Evolutionary conservation across 768 basidiomycete species (phyloP).

Genomic region (Lentinula guzmanii): DNA sequence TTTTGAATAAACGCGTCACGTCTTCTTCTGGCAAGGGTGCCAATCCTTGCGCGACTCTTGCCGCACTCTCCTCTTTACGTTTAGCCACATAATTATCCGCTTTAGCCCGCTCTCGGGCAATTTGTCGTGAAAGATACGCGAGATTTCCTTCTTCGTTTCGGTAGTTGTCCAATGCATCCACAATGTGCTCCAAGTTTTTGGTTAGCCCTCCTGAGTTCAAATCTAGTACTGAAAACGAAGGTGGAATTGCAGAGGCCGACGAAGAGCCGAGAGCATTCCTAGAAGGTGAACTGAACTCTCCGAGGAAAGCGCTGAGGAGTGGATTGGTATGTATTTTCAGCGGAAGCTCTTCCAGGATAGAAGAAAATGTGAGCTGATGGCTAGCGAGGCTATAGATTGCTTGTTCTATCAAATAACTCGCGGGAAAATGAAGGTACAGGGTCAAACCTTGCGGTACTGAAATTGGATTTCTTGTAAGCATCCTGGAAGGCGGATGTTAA

Average conservation of each 20-base stretch:
- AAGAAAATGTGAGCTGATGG: constrained; percentile 79
- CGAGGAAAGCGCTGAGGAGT: constrained; percentile 73
- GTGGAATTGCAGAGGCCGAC: constrained; percentile 38
- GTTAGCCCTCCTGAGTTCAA: constrained; percentile 65
- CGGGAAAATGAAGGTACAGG: background rate
- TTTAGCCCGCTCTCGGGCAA: constrained; percentile 74
- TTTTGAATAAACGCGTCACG: constrained; percentile 78
- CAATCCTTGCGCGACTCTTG: constrained; percentile 75
- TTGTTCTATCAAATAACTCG: background rate
- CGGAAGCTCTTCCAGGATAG: constrained; percentile 82
- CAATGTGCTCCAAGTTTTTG: constrained; percentile 75
- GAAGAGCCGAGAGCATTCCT: constrained; percentile 32
- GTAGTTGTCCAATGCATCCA: constrained; percentile 81
- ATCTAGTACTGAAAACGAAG: constrained; percentile 65
- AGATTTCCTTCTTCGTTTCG: constrained; percentile 90
- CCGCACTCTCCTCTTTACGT: constrained; percentile 83
- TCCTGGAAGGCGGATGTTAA: constrained; percentile 76
- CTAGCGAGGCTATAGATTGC: constrained; percentile 56
- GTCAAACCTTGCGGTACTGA: constrained; percentile 76
- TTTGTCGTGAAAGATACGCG: constrained; percentile 83
- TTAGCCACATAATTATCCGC: constrained; percentile 79
- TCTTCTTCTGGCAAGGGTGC: constrained; percentile 86
- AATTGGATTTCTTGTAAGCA: constrained; percentile 77
- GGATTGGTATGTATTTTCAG: constrained; percentile 80
- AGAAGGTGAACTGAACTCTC: constrained; percentile 43